A percentile compares a stretch with the other conserved stretches of the same genome.
Conservation (phyloP, 495 filamentous ascomycete species). For the Hypoxylon lienhwacheense region DNA sequence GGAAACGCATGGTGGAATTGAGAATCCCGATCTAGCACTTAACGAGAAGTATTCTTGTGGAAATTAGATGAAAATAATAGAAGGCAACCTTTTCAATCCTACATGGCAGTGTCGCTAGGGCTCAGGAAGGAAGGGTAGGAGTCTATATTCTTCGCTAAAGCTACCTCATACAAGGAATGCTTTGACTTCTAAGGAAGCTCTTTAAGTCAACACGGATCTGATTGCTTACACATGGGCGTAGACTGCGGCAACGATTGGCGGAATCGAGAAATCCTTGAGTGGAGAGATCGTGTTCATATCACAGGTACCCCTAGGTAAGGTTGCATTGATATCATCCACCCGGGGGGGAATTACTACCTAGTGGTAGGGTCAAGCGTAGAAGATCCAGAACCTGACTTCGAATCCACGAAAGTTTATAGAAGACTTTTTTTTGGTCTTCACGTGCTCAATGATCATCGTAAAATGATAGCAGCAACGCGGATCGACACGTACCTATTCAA, state of each 20-base stretch:
- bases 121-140: not conserved
- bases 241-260: slow-evolving; percentile 12
- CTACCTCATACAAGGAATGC: not conserved
- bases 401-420: too few relatives aligned
- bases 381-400: not conserved
- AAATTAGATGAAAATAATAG: too few relatives aligned
- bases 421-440: too few relatives aligned
- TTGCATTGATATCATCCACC: slow-evolving; percentile 22
- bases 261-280: not conserved
- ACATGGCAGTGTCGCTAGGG: too few relatives aligned
- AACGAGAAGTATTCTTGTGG: not conserved
- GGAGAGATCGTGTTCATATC: slow-evolving; percentile 1
- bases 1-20: slow-evolving; percentile 24
- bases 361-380: slow-evolving; percentile 1
- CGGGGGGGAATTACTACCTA: slow-evolving; percentile 28
- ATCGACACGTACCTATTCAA: too few relatives aligned
- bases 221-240: slow-evolving; percentile 17
- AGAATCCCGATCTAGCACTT: not conserved
- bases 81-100: too few relatives aligned
- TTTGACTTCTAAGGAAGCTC: not conserved
- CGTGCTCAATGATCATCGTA: too few relatives aligned
- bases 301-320: slow-evolving; percentile 9
- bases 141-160: too few relatives aligned
- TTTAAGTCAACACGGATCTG: not conserved
- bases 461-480: too few relatives aligned